Evolutionary conservation across 495 filamentous ascomycete species (phyloP).

Genomic region (Recurvomyces mirabilis): DNA sequence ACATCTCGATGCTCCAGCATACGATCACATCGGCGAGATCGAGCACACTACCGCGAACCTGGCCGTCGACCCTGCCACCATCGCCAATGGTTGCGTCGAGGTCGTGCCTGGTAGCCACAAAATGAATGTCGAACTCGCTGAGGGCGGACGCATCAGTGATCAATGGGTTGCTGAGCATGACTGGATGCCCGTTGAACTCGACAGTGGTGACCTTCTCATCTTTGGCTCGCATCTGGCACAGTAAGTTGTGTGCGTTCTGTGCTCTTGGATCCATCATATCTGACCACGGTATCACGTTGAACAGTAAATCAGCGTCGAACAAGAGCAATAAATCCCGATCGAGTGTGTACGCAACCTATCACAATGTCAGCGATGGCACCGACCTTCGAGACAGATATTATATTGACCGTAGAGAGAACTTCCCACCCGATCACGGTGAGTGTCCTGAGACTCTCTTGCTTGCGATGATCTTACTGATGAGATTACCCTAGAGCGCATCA

Average conservation of each 20-base stretch:
- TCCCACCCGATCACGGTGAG: constrained; percentile 14
- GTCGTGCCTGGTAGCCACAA: constrained; percentile 31
- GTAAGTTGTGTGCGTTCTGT: too few species aligned
- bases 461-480: too few species aligned
- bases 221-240: constrained; percentile 39
- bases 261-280: too few species aligned
- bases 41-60: constrained; percentile 38
- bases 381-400: constrained; percentile 38
- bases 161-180: constrained; percentile 32
- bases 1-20: constrained; percentile 39
- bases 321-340: constrained; percentile 31
- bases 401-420: constrained; percentile 30
- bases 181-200: constrained; percentile 35
- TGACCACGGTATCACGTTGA: too few species aligned
- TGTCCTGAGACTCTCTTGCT: too few species aligned
- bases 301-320: constrained; percentile 35
- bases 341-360: constrained; percentile 39
- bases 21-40: constrained; percentile 39
- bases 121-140: constrained; percentile 32
- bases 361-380: constrained; percentile 31
- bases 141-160: constrained; percentile 34
- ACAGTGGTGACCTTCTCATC: constrained; percentile 34
- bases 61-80: constrained; percentile 34
- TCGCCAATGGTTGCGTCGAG: constrained; percentile 36
- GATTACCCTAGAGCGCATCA: constrained; percentile 6